Base-by-base conservation (phyloP, 116 monocot species). In the Trichopus zeylanicus region DNA sequence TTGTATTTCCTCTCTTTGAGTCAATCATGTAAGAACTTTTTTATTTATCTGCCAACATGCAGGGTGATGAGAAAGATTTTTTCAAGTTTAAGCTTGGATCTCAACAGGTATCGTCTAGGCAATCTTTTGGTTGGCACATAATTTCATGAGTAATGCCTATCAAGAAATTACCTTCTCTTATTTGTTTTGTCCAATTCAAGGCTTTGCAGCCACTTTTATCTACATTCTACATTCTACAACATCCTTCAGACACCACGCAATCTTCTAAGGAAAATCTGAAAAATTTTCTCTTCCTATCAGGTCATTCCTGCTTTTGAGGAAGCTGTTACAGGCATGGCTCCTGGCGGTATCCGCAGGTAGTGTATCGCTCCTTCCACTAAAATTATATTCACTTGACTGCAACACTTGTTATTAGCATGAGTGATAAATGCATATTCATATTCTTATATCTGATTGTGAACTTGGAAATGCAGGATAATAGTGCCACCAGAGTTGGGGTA, bases 251-350 rank as follows among this genome's bases (percentile, higher is more conserved):
- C 13, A 42, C 13, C 3, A 15, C 0, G n/a, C 16, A 13, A 42
- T 42, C 2, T 15, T 42, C n/a, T 13, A 42, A 42, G 42, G 4
- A 42, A 13, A 13, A 42, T 4, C 42, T 42, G 13, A n/a, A n/a
- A 42, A 9, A 51, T 29, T 70, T 59, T 23, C 21, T 59, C 60
- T 28, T 21, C 15, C 32, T 32, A 35, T 48, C 57, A 94, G 94
- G 94, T 94, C 26, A 94, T 94, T 58, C 86, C 83, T 48, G 94
- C 94, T 70, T 89, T 94, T 74, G 94, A 94, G 63, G 94, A 94
- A 74, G 94, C 94, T 66, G 52, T 94, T 26, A 46, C 48, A 29
- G 94, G 86, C 58, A 94, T 94, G 94, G 59, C 94, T 67, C 67
- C 75, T 24, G 89, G 94, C 39, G 89, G 94, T 46, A 64, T 94